A percentile compares a stretch with the other conserved stretches of the same genome.
Conservation (phyloP, 371 early-diverging fungal species). For the Enterocytospora artemiae region DNA sequence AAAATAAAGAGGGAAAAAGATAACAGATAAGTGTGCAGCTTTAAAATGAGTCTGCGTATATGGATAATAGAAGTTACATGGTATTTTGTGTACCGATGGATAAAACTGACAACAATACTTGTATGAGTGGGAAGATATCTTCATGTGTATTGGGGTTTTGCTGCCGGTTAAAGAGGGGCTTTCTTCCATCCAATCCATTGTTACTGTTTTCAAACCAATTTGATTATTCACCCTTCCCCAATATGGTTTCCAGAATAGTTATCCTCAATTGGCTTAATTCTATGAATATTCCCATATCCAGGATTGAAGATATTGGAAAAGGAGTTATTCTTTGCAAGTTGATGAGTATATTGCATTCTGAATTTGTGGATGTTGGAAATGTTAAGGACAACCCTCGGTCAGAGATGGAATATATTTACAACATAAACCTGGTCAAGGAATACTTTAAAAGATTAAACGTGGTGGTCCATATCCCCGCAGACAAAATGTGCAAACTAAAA, state of each 20-base stretch:
- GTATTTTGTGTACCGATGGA: too few species aligned
- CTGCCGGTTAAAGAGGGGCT: too few species aligned
- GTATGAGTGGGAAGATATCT: too few species aligned
- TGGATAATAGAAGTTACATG: too few species aligned
- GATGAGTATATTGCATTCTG: slow-evolving; percentile 11
- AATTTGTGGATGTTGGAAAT: neutral
- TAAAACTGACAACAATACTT: too few species aligned
- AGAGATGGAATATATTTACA: slow-evolving; percentile 26
- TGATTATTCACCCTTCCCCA: too few species aligned
- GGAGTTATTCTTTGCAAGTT: slow-evolving; percentile 19
- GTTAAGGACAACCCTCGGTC: slow-evolving; percentile 13
- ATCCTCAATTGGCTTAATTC: slow-evolving; percentile 25
- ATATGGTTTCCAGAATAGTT: neutral
- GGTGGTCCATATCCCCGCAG: slow-evolving; percentile 29
- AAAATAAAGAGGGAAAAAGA: too few species aligned
- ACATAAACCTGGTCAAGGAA: slow-evolving; percentile 26
- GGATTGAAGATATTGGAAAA: slow-evolving; percentile 32
- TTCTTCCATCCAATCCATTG: too few species aligned
- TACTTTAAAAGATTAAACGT: slow-evolving; percentile 21
- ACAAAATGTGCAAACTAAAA: slow-evolving; percentile 35
- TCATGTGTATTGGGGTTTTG: too few species aligned
- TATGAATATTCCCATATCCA: slow-evolving; percentile 9
- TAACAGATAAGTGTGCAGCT: too few species aligned
- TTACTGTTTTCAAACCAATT: too few species aligned
- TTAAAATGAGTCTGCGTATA: too few species aligned